Percentiles rank a stretch among this genome's conserved stretches.
Evolutionary conservation across 2,329 filamentous ascomycete species (phyloP).

Genomic region (Helminthosporium solani): DNA sequence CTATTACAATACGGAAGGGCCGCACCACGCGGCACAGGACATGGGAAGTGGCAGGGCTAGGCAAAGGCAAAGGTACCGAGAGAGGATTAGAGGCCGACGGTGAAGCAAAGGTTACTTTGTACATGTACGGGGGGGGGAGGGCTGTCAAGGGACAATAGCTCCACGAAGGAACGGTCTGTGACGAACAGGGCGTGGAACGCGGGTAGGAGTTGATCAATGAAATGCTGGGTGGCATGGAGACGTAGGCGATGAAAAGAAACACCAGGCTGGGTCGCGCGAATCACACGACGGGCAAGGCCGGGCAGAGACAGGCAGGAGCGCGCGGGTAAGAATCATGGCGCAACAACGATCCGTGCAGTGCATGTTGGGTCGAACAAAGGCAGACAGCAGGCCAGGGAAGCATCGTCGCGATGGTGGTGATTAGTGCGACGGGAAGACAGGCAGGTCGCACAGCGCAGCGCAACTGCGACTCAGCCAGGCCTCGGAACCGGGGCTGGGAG

Average conservation of each 20-base stretch:
- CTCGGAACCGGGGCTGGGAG: slow-evolving; percentile 22
- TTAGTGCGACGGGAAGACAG: slow-evolving; percentile 32
- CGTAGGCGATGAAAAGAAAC: slow-evolving; percentile 40
- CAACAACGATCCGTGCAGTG: slow-evolving; percentile 43
- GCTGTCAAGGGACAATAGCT: slow-evolving; percentile 37
- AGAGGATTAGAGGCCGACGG: slow-evolving; percentile 37
- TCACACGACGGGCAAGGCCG: slow-evolving; percentile 29
- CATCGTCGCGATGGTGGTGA: slow-evolving; percentile 21
- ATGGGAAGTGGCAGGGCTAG: slow-evolving; percentile 35
- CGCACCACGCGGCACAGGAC: slow-evolving; percentile 34
- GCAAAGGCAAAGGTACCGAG: slow-evolving; percentile 31
- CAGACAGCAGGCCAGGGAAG: slow-evolving; percentile 27
- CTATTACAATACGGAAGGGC: slow-evolving; percentile 25
- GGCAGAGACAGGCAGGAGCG: slow-evolving; percentile 15
- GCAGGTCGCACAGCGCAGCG: slow-evolving; percentile 18
- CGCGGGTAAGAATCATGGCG: slow-evolving; percentile 45
- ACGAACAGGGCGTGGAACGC: slow-evolving; percentile 41
- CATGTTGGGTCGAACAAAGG: slow-evolving; percentile 28
- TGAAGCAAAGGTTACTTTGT: slow-evolving; percentile 35
- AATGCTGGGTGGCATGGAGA: slow-evolving; percentile 31
- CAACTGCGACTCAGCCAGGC: slow-evolving; percentile 40
- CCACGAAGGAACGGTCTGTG: slow-evolving; percentile 39
- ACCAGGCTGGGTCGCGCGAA: slow-evolving; percentile 34
- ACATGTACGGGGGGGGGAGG: no score
- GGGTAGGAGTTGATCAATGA: slow-evolving; percentile 36